These are phyloP conservation scores for Marasmius fiardii DNA, from an alignment of 1,284 basidiomycete genomes.

Conservation along the genomic window DNA sequence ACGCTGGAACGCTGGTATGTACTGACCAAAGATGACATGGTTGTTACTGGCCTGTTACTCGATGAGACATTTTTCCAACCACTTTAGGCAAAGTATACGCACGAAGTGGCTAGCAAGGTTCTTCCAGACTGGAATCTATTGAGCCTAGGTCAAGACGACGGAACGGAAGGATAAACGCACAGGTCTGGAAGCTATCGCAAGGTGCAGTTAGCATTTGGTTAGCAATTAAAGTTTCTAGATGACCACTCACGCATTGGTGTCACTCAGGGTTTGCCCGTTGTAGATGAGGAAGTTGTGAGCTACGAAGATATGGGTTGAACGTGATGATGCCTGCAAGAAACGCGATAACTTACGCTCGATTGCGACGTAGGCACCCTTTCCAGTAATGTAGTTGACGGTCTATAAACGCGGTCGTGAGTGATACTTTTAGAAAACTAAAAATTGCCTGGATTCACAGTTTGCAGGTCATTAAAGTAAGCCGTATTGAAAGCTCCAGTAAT, in stretches of 20 bases:
- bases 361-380: constrained; percentile 53
- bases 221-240: neutral
- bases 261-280: constrained; percentile 46
- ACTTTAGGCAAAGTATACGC: constrained; percentile 18
- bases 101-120: constrained; percentile 54
- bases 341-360: constrained; percentile 45
- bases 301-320: constrained; percentile 18
- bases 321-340: neutral
- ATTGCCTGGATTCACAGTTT: constrained; percentile 29
- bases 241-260: constrained; percentile 40
- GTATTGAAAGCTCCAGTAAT: constrained; percentile 50
- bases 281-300: constrained; percentile 63
- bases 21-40: constrained; percentile 50
- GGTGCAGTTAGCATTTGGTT: constrained; percentile 3
- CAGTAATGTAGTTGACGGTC: constrained; percentile 58
- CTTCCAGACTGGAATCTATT: constrained; percentile 42
- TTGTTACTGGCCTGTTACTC: constrained; percentile 41
- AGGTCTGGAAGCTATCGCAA: constrained; percentile 45
- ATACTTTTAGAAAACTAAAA: neutral
- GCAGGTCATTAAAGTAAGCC: constrained; percentile 49
- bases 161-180: constrained; percentile 25
- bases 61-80: neutral
- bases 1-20: neutral
- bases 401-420: constrained; percentile 16
- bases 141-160: neutral